Base-by-base conservation (phyloP, 352 stramenopile species). In the Phytopythium vexans region DNA sequence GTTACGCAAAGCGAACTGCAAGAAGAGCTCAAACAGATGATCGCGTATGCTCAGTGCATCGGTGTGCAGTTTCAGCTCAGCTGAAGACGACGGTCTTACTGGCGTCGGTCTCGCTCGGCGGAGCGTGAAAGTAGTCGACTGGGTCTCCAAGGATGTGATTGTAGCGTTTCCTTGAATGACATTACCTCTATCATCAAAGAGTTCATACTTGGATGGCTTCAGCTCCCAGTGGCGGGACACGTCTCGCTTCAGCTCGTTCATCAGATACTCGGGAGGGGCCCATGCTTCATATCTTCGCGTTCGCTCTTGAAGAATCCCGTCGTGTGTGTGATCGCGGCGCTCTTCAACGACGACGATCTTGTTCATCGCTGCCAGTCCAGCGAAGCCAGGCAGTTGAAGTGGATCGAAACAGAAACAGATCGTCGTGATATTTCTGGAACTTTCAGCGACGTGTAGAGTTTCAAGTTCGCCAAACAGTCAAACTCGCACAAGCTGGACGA, bases 1-100 rank as follows among this genome's bases (percentile, higher is more conserved):
- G 15, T 86, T 88, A 12, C 82, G 77, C 0, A 91, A 57, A 0
- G 78, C 68, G 40, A 75, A 72, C 37, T 80, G 70, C 12, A 84
- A 56, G 33, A 91, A 91, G 9, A 88, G 45, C n/a, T 87, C 72
- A 27, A 82, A 82, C 5, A 91, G 61, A 35, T 75, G 68, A 16
- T 88, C 70, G 33, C 85, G 73, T 10, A 86, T 56, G 62, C 62
- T 75, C 37, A 87, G 85, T 12, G 72, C 74, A 41, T 89, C 74
- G 1, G 34, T 38, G 10, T 15, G 31, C 4, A 31, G 9, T 7
- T 3, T 35, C 5, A 6, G 15, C 4, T 3, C 35, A 6, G n/a
- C 2, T 8, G n/a, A 12, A 34, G 1, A 11, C 7, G 4, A 32
- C 32, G 7, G 9, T 37, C 37, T 36, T 15, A 15, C 5, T 1